A percentile compares a stretch with the other conserved stretches of the same genome.
Evolutionary conservation across 2,329 filamentous ascomycete genomes (phyloP).

Genomic region (Colletotrichum magnum): DNA sequence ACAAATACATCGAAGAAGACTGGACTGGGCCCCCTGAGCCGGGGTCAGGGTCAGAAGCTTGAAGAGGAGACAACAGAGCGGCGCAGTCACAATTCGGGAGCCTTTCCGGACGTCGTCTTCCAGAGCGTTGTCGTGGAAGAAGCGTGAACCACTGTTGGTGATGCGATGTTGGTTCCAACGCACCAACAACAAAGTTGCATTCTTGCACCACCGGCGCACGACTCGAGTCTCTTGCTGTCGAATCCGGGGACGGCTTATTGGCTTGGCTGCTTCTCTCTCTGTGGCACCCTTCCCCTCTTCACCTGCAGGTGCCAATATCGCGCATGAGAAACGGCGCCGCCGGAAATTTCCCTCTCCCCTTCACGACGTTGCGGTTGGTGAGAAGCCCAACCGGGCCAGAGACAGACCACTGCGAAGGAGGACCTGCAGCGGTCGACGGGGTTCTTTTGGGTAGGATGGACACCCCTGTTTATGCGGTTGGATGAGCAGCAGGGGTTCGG

Average conservation of each 20-base stretch:
- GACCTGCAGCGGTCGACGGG: neutral
- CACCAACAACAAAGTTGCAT: neutral
- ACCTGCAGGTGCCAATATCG: slow-evolving; percentile 1
- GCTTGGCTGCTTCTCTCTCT: neutral
- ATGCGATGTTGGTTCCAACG: slow-evolving; percentile 1
- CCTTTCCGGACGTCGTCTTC: neutral
- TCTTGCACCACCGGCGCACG: neutral
- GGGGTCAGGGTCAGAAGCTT: too few relatives aligned
- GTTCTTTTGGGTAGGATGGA: neutral
- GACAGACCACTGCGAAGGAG: neutral
- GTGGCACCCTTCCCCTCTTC: neutral
- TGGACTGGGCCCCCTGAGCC: too few relatives aligned
- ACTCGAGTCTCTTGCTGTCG: neutral
- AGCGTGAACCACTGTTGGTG: neutral
- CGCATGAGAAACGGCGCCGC: neutral
- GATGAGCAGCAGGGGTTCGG: neutral
- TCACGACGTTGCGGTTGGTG: neutral
- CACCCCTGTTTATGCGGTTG: neutral
- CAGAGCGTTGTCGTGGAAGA: neutral
- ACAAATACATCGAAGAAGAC: too few relatives aligned
- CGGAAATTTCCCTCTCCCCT: neutral
- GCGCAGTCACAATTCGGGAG: neutral
- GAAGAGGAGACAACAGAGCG: neutral
- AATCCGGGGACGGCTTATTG: neutral
- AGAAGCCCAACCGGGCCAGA: neutral